Evolutionary conservation across 139 green algal species (phyloP).

Genomic region (Auxenochlorella protothecoides): DNA sequence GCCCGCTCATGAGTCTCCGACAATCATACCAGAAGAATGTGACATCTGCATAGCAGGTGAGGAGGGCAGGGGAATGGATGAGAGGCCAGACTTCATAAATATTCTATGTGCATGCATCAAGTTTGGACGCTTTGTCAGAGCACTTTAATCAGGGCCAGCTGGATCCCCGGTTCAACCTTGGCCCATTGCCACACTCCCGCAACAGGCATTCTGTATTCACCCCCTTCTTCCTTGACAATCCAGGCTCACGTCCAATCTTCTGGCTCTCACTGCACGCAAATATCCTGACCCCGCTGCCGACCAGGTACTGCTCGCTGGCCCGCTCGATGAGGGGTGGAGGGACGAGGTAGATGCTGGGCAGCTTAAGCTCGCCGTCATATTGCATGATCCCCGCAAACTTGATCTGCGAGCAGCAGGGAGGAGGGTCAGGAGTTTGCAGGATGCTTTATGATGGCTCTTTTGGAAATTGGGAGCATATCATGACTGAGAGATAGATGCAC

Average conservation of each 20-base stretch:
- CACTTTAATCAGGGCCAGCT: too few relatives aligned
- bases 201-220: too few relatives aligned
- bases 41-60: constrained; percentile 14
- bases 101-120: too few relatives aligned
- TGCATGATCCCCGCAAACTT: constrained; percentile 92
- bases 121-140: not conserved
- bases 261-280: constrained; percentile 91
- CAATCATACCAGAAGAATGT: constrained; percentile 79
- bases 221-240: too few relatives aligned
- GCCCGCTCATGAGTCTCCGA: too few relatives aligned
- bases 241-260: constrained; percentile 65
- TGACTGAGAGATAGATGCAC: too few relatives aligned
- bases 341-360: constrained; percentile 84
- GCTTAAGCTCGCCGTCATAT: constrained; percentile 90
- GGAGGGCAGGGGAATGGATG: too few relatives aligned
- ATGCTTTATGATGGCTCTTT: too few relatives aligned
- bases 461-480: too few relatives aligned
- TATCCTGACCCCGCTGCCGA: constrained; percentile 64
- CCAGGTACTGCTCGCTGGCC: constrained; percentile 69
- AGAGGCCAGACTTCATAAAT: too few relatives aligned
- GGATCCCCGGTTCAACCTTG: too few relatives aligned
- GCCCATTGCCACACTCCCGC: too few relatives aligned
- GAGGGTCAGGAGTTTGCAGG: not conserved
- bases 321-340: constrained; percentile 69
- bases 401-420: constrained; percentile 16